Conservation (phyloP, 306 rosid genomes). For the Morella rubra region DNA sequence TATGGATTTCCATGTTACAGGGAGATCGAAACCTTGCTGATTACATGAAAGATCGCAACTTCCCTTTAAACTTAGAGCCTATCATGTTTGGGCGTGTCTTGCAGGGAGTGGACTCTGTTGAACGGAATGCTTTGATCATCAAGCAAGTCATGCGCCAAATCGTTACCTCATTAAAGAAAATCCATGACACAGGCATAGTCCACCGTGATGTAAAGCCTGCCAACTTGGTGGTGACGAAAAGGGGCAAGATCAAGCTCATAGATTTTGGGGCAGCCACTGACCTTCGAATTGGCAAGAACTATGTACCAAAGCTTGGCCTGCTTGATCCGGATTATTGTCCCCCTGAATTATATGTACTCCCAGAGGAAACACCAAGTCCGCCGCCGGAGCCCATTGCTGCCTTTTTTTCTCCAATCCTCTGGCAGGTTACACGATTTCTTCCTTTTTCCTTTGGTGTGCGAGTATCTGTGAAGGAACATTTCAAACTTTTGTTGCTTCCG, state of each 20-base stretch:
- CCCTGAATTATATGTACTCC: conserved; percentile 84
- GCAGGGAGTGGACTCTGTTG: conserved; percentile 65
- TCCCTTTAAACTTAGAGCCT: conserved; percentile 82
- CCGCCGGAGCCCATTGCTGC: conserved; percentile 96
- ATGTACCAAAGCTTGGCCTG: conserved; percentile 58
- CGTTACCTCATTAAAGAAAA: conserved; percentile 76
- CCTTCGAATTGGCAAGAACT: conserved; percentile 92
- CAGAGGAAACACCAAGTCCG: conserved; percentile 92
- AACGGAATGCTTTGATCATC: conserved; percentile 81
- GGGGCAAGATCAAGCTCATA: conserved; percentile 81
- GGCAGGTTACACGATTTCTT: conserved; percentile 74
- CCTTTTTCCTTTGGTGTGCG: conserved; percentile 10
- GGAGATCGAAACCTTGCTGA: conserved; percentile 84
- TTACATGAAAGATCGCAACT: conserved; percentile 76
- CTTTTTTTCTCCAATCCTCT: conserved; percentile 75
- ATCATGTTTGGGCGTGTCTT: conserved; percentile 87
- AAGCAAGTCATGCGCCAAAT: conserved; percentile 94
- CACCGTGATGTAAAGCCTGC: conserved; percentile 95
- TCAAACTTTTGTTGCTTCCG: not conserved
- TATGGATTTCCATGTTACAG: conserved; percentile 43
- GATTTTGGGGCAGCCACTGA: conserved; percentile 97
- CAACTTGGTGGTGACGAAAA: conserved; percentile 80
- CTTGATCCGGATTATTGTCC: conserved; percentile 93
- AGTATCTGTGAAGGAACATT: not conserved
- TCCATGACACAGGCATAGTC: conserved; percentile 88